Evolutionary conservation across 2,329 filamentous ascomycete species (phyloP), one percentile per base, ranked within the genome.

Genomic region (Colletotrichum camelliae): DNA sequence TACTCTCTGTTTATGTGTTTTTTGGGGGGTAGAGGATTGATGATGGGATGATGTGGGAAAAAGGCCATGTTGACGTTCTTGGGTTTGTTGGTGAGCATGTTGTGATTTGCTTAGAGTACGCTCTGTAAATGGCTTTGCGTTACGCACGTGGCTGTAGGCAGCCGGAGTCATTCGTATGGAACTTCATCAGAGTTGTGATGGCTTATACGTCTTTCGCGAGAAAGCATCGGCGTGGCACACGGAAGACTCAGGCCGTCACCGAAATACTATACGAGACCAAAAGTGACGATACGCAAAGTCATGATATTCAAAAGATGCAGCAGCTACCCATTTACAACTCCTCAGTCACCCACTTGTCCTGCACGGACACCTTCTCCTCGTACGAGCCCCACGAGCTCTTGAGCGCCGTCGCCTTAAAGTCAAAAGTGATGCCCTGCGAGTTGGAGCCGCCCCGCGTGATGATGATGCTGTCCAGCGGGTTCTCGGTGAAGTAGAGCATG

Each of bases 401-500:
- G 18, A 76, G 74, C 33, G 74, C 74, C 5, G 58, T 55, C 13
- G 72, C 72, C 31, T 75, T 75, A 39, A 76, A 76, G 12, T 76
- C 74, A 8, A 76, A 76, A 10, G 65, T 74, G 27, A 76, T 75
- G 52, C 74, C 74, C 21, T 75, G 29, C 16, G 74, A 66, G n/a
- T 31, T 57, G 52, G 71, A 5, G 1, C 71, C 67, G 18, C 71
- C 72, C 29, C 74, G 74, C 15, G 65, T 43, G 52, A 76, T 66
- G 16, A 55, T n/a, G 60, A 76, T 76, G 65, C 35, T 61, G 60
- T 75, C 72, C n/a, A 76, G 74, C 57, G 74, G 70, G 43, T 70
- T 70, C 21, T 76, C 71, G 1, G 81, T 66, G 65, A 82, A 84
- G 74, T 82, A 85, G 1, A 78, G 81, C 43, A 80, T 80, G 0